These are phyloP conservation scores for Coriolopsis trogii DNA, from an alignment of 1,284 basidiomycete species.

Conservation along the genomic window DNA sequence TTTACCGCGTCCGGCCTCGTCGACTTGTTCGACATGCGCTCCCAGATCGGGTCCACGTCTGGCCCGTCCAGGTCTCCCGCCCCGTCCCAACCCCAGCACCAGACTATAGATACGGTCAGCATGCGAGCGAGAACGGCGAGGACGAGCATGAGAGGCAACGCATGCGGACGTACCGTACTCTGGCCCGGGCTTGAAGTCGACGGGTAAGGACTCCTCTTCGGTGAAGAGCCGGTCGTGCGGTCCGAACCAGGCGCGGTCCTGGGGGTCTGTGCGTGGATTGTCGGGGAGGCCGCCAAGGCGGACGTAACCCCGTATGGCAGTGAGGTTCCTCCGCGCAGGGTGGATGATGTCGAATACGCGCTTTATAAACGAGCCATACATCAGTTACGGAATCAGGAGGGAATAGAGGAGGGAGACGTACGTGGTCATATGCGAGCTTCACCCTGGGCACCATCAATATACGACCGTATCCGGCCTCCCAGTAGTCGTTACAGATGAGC, in stretches of 20 bases:
- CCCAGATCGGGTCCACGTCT: slow-evolving; percentile 96
- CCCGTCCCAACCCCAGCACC: slow-evolving; percentile 99
- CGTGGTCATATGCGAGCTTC: slow-evolving; percentile 91
- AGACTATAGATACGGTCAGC: slow-evolving; percentile 57
- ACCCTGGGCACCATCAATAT: slow-evolving; percentile 97
- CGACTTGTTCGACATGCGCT: slow-evolving; percentile 75
- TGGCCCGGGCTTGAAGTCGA: slow-evolving; percentile 84
- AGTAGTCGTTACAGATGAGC: slow-evolving; percentile 95
- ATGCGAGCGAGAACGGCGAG: not conserved
- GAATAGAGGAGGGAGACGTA: slow-evolving; percentile 39
- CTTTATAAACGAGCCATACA: slow-evolving; percentile 45
- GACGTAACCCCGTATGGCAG: slow-evolving; percentile 90
- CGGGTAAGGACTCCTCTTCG: slow-evolving; percentile 77
- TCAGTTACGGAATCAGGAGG: not conserved
- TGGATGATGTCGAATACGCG: slow-evolving; percentile 94
- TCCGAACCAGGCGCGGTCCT: slow-evolving; percentile 93
- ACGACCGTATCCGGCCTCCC: slow-evolving; percentile 89
- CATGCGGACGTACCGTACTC: slow-evolving; percentile 68
- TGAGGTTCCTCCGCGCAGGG: slow-evolving; percentile 84
- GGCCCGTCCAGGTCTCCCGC: slow-evolving; percentile 94
- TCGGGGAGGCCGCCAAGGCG: slow-evolving; percentile 91
- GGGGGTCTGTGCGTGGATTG: slow-evolving; percentile 91
- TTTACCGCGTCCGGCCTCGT: slow-evolving; percentile 61
- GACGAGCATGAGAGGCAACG: not conserved
- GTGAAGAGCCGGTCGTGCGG: slow-evolving; percentile 93